phyloP scores from a whole-genome alignment of 2,329 filamentous ascomycete genomes.

The Sordariomycetes sp. region DNA sequence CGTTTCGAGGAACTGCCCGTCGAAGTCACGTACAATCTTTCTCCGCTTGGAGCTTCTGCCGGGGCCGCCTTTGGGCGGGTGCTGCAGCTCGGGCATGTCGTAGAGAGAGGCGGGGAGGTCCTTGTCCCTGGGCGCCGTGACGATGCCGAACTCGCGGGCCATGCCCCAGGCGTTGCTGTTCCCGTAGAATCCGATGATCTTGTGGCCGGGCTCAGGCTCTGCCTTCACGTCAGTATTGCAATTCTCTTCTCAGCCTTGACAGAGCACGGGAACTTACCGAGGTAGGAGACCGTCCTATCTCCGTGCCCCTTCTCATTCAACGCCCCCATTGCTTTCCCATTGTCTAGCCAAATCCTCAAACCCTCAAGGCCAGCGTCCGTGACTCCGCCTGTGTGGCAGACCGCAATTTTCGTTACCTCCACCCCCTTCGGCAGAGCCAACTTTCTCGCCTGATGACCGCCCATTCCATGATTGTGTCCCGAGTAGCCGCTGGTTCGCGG shows the following conservation, averaged over 20 bases:
- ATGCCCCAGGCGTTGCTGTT: conserved; percentile 16
- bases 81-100: conserved; percentile 30
- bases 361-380: conserved; percentile 6
- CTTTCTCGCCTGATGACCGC: conserved; percentile 18
- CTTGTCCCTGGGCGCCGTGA: conserved; percentile 29
- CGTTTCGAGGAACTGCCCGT: not conserved
- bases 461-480: conserved; percentile 13
- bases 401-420: conserved; percentile 20
- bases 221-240: conserved; percentile 10
- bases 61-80: conserved; percentile 9
- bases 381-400: conserved; percentile 7
- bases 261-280: conserved; percentile 6
- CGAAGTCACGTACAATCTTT: not conserved
- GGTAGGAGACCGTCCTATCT: conserved; percentile 3
- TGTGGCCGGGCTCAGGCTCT: conserved; percentile 21
- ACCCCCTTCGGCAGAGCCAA: conserved; percentile 12
- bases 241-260: not conserved
- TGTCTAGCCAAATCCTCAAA: conserved; percentile 12
- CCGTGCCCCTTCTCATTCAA: conserved; percentile 6
- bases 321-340: conserved; percentile 11
- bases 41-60: not conserved
- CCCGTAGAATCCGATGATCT: conserved; percentile 37
- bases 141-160: conserved; percentile 34
- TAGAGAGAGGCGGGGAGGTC: conserved; percentile 29
- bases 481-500: conserved; percentile 12